A percentile compares a stretch with the other conserved stretches of the same genome.
phyloP scores from a whole-genome alignment of 495 filamentous ascomycete species.

The Penicillium bialowiezense region DNA sequence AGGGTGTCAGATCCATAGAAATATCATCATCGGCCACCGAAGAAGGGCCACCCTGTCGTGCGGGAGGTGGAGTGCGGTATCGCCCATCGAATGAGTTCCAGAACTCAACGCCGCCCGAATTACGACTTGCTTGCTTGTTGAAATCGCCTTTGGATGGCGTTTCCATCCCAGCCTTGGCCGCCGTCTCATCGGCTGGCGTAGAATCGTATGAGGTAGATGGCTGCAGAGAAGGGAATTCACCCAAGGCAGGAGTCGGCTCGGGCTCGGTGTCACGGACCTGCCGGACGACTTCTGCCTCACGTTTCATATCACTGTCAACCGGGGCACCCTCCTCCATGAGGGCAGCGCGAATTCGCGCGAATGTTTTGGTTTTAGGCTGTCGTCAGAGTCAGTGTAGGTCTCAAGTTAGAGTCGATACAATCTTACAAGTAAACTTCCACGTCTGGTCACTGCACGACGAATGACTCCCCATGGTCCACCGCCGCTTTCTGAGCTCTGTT shows the following conservation, averaged over 20 bases:
- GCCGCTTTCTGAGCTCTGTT: conserved; percentile 37
- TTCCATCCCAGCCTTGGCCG: conserved; percentile 50
- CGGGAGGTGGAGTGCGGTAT: conserved; percentile 62
- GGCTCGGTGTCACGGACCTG: conserved; percentile 80
- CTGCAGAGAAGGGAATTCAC: conserved; percentile 38
- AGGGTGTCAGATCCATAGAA: conserved; percentile 69
- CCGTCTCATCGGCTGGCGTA: conserved; percentile 54
- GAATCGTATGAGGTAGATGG: conserved; percentile 46
- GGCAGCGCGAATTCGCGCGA: conserved; percentile 87
- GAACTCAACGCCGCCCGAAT: conserved; percentile 69
- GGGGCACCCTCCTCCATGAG: conserved; percentile 85
- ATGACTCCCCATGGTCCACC: conserved; percentile 49
- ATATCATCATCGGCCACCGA: conserved; percentile 72
- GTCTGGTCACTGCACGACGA: conserved; percentile 70
- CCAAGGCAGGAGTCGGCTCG: conserved; percentile 36
- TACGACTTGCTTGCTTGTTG: conserved; percentile 65
- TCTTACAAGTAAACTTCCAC: conserved; percentile 82
- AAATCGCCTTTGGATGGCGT: conserved; percentile 62
- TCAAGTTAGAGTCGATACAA: not conserved
- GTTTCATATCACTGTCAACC: conserved; percentile 80
- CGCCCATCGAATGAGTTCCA: conserved; percentile 74
- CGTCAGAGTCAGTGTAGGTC: not conserved
- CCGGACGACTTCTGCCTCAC: conserved; percentile 90
- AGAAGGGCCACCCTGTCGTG: conserved; percentile 52
- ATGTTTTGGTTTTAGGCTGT: conserved; percentile 90